A percentile compares a stretch with the other conserved stretches of the same genome.
Conservation (phyloP, 805 yeast species). For the Starmerella vitae region DNA sequence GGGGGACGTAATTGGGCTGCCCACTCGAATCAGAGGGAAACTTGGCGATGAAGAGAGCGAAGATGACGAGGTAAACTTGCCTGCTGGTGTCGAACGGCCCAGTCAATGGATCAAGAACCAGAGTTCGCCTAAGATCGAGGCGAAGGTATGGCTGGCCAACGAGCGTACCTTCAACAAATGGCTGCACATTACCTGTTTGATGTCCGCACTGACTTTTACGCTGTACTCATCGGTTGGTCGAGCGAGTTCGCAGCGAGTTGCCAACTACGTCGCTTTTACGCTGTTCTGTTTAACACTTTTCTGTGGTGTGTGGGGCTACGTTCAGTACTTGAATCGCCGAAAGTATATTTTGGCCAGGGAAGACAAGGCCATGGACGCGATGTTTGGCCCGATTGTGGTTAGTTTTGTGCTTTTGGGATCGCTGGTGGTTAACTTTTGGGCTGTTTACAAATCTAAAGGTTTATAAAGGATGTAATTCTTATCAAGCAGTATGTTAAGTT, state of each 20-base stretch:
- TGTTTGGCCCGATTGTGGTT: conserved; percentile 75
- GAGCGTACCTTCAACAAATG: conserved; percentile 95
- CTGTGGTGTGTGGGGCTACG: conserved; percentile 81
- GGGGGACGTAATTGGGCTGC: conserved; percentile 17
- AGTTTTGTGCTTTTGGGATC: conserved; percentile 56
- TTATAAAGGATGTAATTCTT: no score
- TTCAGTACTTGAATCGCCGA: conserved; percentile 56
- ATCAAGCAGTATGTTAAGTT: no score
- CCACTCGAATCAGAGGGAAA: conserved; percentile 22
- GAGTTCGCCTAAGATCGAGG: conserved; percentile 88
- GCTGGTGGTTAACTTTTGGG: conserved; percentile 55
- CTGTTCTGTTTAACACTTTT: conserved; percentile 74
- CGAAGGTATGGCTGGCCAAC: conserved; percentile 96
- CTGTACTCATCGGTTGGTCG: conserved; percentile 60
- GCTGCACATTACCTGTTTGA: conserved; percentile 76
- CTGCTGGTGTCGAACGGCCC: conserved; percentile 83
- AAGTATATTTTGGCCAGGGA: conserved; percentile 64
- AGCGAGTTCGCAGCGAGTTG: conserved; percentile 44
- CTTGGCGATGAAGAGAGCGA: conserved; percentile 49
- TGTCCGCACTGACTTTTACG: conserved; percentile 74
- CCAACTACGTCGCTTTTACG: conserved; percentile 58
- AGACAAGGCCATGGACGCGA: conserved; percentile 77
- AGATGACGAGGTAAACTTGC: conserved; percentile 73
- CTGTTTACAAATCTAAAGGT: conserved; percentile 37
- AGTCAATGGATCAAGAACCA: conserved; percentile 65